Evolutionary conservation across 345 rosid species (phyloP), one percentile per base, ranked within the genome.

Genomic region (Acer campestre): DNA sequence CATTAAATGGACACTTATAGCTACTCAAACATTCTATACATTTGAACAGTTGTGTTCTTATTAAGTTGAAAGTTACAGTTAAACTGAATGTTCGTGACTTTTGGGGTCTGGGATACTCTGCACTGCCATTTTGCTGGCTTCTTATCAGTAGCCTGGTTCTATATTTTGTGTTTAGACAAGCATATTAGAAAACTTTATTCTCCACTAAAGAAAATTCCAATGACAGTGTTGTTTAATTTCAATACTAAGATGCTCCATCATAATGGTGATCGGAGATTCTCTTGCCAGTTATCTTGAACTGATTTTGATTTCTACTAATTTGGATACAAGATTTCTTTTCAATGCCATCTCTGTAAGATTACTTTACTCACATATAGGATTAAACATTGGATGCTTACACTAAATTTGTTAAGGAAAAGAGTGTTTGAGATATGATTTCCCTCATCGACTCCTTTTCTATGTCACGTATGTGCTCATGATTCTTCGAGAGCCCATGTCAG

Each of bases 401-500:
- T 4, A 35, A 35, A 35, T 35, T 35, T 35, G 38, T 35, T 35
- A 35, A 35, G 38, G 38, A 35, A 35, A 35, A 35, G 38, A 35
- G 38, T 35, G 38, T 35, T 4, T 35, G 38, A 35, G 38, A 35
- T 35, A 35, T 35, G 38, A 29, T 25, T 25, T 25, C 1, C 27
- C 29, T 27, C 6, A 31, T 31, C 0, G 38, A 31, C 38, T 31
- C 6, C 89, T 91, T 58, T 91, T 91, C 87, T 91, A 93, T 3
- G 96, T 90, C 2, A 91, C 92, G 17, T 91, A 92, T 14, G 92
- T 89, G 59, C 89, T 91, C 16, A 88, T 88, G 93, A 89, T 91
- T 69, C 92, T 91, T 51, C 84, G 92, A 38, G 96, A 91, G 82
- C 96, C 96, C 2, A 93, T 90, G 61, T 89, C 93, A 1, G 92